These are phyloP conservation scores for Schizosaccharomyces lindneri DNA, from an alignment of 805 yeast genomes.

Conservation along the genomic window DNA sequence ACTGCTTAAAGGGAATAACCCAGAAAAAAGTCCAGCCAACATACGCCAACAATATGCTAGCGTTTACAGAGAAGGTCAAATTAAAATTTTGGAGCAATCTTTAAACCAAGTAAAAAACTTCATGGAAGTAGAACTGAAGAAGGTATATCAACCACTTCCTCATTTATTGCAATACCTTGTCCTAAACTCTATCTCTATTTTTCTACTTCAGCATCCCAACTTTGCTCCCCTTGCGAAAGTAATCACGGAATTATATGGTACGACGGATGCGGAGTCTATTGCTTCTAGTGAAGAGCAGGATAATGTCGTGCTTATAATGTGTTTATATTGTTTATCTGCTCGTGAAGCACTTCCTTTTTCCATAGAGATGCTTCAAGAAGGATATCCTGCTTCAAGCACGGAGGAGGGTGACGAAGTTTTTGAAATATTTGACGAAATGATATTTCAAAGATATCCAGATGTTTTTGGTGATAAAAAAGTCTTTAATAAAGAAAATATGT, in stretches of 20 bases:
- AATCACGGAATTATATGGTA: conserved; percentile 5
- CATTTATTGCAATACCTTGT: neutral
- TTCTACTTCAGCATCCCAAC: neutral
- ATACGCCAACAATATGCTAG: neutral
- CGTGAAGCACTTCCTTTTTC: conserved; percentile 1
- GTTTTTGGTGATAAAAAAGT: neutral
- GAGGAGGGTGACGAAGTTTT: conserved; percentile 4
- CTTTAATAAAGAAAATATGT: neutral
- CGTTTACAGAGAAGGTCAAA: neutral
- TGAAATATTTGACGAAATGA: conserved; percentile 2
- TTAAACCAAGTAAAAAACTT: neutral
- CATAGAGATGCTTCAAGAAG: conserved; percentile 3
- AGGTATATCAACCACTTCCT: neutral
- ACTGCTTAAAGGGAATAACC: neutral
- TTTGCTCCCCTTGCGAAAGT: neutral
- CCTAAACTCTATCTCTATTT: conserved; percentile 2
- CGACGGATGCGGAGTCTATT: conserved; percentile 3
- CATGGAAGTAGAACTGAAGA: neutral
- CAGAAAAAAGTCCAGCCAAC: neutral
- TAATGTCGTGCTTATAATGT: conserved; percentile 5
- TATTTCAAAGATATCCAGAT: conserved; percentile 3
- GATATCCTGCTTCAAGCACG: conserved; percentile 2
- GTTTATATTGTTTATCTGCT: conserved; percentile 1
- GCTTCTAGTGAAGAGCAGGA: conserved; percentile 5
- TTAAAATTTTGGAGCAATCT: neutral